phyloP scores from a whole-genome alignment of 306 rosid species.

The Trifolium repens region DNA sequence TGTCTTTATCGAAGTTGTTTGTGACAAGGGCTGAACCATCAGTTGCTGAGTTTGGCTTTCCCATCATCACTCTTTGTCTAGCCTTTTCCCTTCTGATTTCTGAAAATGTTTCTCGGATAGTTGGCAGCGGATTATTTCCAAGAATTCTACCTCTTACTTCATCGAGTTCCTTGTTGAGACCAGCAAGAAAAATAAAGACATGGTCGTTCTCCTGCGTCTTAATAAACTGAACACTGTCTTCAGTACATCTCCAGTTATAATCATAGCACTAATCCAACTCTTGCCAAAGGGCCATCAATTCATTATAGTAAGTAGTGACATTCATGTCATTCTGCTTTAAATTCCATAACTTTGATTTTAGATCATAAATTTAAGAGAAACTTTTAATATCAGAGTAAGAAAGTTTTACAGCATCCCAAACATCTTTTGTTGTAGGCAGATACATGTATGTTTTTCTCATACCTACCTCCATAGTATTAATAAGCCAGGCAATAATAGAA shows the following conservation, averaged over 20 bases:
- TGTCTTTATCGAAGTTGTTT: neutral
- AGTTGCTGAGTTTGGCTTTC: neutral
- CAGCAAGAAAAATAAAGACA: neutral
- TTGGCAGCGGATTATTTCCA: neutral
- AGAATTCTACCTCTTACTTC: no score
- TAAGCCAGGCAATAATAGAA: no score
- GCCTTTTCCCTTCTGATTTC: neutral
- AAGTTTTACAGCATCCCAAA: no score
- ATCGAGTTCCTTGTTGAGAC: neutral
- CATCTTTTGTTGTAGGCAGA: no score
- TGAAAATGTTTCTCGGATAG: neutral
- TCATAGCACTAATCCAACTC: neutral
- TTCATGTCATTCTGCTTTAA: no score
- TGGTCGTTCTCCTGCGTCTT: neutral
- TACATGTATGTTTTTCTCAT: no score
- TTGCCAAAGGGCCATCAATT: neutral
- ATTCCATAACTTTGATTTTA: no score
- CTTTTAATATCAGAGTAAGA: no score
- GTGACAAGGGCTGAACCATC: neutral
- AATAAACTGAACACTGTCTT: neutral
- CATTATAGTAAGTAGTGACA: no score
- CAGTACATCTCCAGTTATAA: neutral
- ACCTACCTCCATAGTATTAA: no score
- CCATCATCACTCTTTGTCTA: neutral
- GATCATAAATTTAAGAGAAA: no score